Conservation (phyloP, 495 filamentous ascomycete species). For the Achaetomiella virescens region DNA sequence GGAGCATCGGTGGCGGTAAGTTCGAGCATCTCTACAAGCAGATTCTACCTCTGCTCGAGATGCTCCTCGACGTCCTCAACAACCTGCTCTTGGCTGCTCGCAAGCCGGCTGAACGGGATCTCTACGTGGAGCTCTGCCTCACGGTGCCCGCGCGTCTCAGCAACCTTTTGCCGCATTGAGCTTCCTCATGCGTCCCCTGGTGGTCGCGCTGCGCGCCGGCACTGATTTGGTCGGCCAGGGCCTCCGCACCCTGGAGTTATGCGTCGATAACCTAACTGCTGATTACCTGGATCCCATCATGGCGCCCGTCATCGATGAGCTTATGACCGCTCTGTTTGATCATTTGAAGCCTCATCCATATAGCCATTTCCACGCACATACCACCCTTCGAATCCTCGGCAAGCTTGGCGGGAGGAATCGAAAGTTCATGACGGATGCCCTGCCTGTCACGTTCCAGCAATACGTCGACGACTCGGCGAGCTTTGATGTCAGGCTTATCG, state of each 20-base stretch:
- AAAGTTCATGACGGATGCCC: conserved; percentile 86
- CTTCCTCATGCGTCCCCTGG: conserved; percentile 94
- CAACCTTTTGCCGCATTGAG: conserved; percentile 95
- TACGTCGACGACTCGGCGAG: conserved; percentile 82
- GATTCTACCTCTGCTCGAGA: conserved; percentile 90
- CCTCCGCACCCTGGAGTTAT: conserved; percentile 86
- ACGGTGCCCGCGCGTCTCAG: conserved; percentile 93
- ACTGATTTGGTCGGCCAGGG: conserved; percentile 93
- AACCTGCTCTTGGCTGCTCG: conserved; percentile 82
- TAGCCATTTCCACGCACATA: conserved; percentile 94
- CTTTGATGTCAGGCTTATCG: conserved; percentile 82
- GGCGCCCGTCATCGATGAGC: conserved; percentile 95
- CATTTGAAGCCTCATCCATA: conserved; percentile 89
- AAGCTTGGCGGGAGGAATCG: conserved; percentile 94
- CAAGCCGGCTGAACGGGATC: conserved; percentile 83
- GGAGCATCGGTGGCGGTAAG: conserved; percentile 93
- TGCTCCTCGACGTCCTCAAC: conserved; percentile 95
- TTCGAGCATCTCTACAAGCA: conserved; percentile 99
- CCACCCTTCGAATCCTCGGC: conserved; percentile 95
- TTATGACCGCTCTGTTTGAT: conserved; percentile 95
- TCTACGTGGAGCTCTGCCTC: conserved; percentile 93
- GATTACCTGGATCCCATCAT: conserved; percentile 99
- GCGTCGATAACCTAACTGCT: conserved; percentile 95
- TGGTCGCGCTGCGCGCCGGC: conserved; percentile 85
- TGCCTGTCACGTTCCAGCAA: conserved; percentile 69